A percentile compares a stretch with the other conserved stretches of the same genome.
Evolutionary conservation across 2,329 filamentous ascomycete species (phyloP).

Genomic region (Trichothecium sympodiale): DNA sequence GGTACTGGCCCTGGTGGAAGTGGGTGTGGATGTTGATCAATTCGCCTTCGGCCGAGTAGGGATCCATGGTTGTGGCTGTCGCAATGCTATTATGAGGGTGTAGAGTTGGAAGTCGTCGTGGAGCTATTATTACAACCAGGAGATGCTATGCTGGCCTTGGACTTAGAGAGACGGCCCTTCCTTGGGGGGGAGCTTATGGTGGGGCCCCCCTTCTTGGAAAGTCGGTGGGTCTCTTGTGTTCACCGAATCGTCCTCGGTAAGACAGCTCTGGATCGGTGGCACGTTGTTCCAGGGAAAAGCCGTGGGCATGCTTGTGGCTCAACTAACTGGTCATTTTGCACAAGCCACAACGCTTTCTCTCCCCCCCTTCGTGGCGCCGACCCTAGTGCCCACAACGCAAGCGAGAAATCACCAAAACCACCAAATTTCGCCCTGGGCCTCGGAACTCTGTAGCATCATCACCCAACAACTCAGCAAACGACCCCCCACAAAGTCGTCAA

Average conservation of each 20-base stretch:
- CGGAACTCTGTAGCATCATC: slow-evolving; percentile 24
- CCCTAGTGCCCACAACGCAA: slow-evolving; percentile 30
- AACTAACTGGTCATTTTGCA: slow-evolving; percentile 13
- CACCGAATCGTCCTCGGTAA: not conserved
- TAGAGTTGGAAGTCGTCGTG: slow-evolving; percentile 4
- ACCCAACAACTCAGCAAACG: slow-evolving; percentile 29
- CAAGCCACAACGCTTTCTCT: slow-evolving; percentile 15
- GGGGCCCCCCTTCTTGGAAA: not conserved
- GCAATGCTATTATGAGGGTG: slow-evolving; percentile 9
- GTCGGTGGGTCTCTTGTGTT: no score
- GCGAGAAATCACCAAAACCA: slow-evolving; percentile 31
- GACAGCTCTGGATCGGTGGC: not conserved
- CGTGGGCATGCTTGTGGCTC: slow-evolving; percentile 13
- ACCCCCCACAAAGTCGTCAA: slow-evolving; percentile 35
- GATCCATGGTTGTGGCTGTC: slow-evolving; percentile 42
- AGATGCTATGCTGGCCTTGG: no score
- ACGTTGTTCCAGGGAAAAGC: not conserved
- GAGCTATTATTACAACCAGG: slow-evolving; percentile 3
- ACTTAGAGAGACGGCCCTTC: not conserved
- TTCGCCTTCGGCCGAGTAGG: slow-evolving; percentile 61
- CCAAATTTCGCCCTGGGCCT: slow-evolving; percentile 24
- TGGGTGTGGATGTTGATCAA: slow-evolving; percentile 60
- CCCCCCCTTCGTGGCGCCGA: slow-evolving; percentile 14
- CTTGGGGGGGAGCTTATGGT: not conserved
- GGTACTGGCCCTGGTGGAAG: slow-evolving; percentile 75